A percentile compares a stretch with the other conserved stretches of the same genome.
Conservation (phyloP, 176 grass and related monocot species). For the Tillandsia leiboldiana region DNA sequence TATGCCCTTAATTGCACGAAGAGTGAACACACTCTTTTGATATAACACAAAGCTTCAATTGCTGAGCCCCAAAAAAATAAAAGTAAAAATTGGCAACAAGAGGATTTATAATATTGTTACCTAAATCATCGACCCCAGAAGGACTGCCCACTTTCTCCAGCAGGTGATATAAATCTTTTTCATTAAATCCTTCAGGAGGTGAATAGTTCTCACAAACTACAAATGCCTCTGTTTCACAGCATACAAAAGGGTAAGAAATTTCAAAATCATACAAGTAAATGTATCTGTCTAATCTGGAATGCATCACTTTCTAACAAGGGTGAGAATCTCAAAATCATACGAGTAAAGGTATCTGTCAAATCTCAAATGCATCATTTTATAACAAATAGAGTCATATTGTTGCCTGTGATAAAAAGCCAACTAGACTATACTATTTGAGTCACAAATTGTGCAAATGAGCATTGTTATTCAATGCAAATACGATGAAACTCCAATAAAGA, state of each 20-base stretch:
- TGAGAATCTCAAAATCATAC: neutral
- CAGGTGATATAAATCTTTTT: constrained; percentile 74
- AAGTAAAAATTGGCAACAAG: neutral
- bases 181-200: constrained; percentile 71
- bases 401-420: neutral
- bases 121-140: constrained; percentile 45
- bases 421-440: neutral
- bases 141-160: constrained; percentile 91
- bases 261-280: neutral
- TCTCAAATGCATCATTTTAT: neutral
- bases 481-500: too few relatives aligned
- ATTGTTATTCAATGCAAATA: too few relatives aligned
- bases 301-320: neutral
- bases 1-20: neutral
- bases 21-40: neutral
- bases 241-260: neutral
- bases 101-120: constrained; percentile 9
- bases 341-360: neutral
- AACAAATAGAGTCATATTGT: neutral
- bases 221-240: constrained; percentile 66
- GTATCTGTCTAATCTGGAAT: neutral
- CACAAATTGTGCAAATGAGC: neutral
- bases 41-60: neutral
- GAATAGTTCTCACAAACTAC: constrained; percentile 85
- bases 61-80: neutral